phyloP scores from a whole-genome alignment of 2,329 filamentous ascomycete genomes.

The Hypoxylon sp. region DNA sequence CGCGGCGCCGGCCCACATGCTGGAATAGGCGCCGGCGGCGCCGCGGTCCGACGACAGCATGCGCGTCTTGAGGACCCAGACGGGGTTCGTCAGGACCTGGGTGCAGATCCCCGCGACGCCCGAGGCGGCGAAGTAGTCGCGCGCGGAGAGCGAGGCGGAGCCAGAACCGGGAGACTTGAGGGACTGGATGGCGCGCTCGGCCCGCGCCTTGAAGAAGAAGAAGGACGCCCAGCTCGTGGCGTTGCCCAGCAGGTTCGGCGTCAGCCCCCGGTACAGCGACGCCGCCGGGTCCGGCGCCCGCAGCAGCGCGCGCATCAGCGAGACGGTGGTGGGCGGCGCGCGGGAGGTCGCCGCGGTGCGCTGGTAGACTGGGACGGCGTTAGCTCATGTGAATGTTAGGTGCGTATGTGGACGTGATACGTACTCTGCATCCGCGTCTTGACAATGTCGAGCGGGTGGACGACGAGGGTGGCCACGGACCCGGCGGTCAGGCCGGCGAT shows the following conservation, averaged over 20 bases:
- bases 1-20: slow-evolving; percentile 73
- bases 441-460: slow-evolving; percentile 93
- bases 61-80: slow-evolving; percentile 98
- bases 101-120: slow-evolving; percentile 75
- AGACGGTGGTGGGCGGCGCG: slow-evolving; percentile 55
- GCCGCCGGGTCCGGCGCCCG: slow-evolving; percentile 63
- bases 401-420: slow-evolving; percentile 32
- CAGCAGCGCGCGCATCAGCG: slow-evolving; percentile 60
- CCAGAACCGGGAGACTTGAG: too few relatives aligned
- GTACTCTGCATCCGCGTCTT: slow-evolving; percentile 94
- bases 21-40: slow-evolving; percentile 79
- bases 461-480: slow-evolving; percentile 81
- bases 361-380: slow-evolving; percentile 59
- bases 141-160: slow-evolving; percentile 62
- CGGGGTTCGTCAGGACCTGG: slow-evolving; percentile 86
- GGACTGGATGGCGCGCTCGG: slow-evolving; percentile 57
- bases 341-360: slow-evolving; percentile 50
- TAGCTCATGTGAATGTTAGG: neutral
- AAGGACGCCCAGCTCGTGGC: slow-evolving; percentile 90
- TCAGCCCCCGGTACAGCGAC: slow-evolving; percentile 87
- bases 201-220: slow-evolving; percentile 76
- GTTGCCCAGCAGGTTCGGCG: slow-evolving; percentile 91
- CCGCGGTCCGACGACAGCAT: slow-evolving; percentile 87
- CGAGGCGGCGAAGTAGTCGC: slow-evolving; percentile 84
- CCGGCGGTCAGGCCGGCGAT: slow-evolving; percentile 91